Base-by-base conservation (phyloP, 2,329 filamentous ascomycete species). In the Sporothrix variecibatus region DNA sequence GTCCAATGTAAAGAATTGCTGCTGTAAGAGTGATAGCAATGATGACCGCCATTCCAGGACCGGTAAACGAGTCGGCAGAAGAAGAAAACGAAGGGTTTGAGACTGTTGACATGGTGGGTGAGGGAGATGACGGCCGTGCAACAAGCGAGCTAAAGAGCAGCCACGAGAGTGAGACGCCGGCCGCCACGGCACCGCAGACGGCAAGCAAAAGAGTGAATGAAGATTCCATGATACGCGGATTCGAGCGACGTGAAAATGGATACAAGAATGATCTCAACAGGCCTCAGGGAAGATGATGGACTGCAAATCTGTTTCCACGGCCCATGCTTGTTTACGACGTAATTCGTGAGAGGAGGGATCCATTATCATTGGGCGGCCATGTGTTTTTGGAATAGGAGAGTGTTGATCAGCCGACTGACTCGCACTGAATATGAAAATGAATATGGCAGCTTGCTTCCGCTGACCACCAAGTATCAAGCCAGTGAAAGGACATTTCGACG, bases 121-220 rank as follows among this genome's bases (percentile, higher is more conserved):
- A 64, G 58, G 20, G 58, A 60, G 58, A 64, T n/a, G 31, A 46
- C 38, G 38, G 62, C 12, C 23, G 62, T 46, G 62, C 23, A n/a
- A 65, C n/a, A n/a, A 46, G 34, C 2, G 9, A 68, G 65, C 40
- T 68, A 43, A 68, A 51, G 17, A 51, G 23, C 12, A 68, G 43
- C 65, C 65, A 68, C 28, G 65, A 68, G 26, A 34, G 17, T 31
- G 65, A 34, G 9, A 68, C 65, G 17, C 65, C 40, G 9, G 65
- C 64, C 8, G 17, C 26, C 26, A 51, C 65, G 43, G 43, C 43
- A 46, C 65, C 26, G 65, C 40, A 28, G 15, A 51, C 1, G 43
- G 31, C 20, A 1, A 68, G 26, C 5, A 51, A 15, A 51, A 51
- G 2, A 12, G n/a, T 43, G 38, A 12, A 20, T 8, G 11, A 20